phyloP scores from a whole-genome alignment of 176 grass and related monocot genomes.

The Poa pratensis region DNA sequence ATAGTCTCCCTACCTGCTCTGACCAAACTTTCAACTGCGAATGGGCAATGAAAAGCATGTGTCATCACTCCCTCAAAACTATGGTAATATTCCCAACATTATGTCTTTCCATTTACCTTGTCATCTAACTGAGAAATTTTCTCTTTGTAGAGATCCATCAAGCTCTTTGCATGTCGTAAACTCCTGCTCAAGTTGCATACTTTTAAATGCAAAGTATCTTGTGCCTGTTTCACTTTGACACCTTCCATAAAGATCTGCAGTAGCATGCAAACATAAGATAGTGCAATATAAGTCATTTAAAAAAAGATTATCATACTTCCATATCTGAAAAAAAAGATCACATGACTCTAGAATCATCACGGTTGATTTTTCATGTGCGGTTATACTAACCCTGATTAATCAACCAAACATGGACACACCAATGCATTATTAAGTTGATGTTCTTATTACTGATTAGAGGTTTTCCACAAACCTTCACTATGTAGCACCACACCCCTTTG shows the following conservation, averaged over 20 bases:
- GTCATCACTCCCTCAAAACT: neutral
- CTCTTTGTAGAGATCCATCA: slow-evolving; percentile 74
- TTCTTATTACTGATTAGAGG: slow-evolving; percentile 9
- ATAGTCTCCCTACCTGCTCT: slow-evolving; percentile 58
- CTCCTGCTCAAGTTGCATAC: slow-evolving; percentile 60
- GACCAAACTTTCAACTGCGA: slow-evolving; percentile 74
- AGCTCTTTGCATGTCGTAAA: slow-evolving; percentile 55
- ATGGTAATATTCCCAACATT: neutral
- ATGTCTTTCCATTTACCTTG: slow-evolving; percentile 53
- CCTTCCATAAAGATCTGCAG: slow-evolving; percentile 84
- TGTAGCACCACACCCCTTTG: no score
- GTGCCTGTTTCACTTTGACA: slow-evolving; percentile 60
- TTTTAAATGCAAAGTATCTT: slow-evolving; percentile 61
- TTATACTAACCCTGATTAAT: neutral
- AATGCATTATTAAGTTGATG: slow-evolving; percentile 12
- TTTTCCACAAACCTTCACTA: neutral
- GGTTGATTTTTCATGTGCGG: neutral
- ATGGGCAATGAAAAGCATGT: slow-evolving; percentile 25
- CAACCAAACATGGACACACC: no score
- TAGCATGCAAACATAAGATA: slow-evolving; percentile 21
- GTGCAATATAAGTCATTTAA: neutral
- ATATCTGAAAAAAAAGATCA: neutral
- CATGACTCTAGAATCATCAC: neutral
- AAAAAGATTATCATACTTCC: neutral
- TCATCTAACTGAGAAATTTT: slow-evolving; percentile 68